Evolutionary conservation across 2,329 filamentous ascomycete genomes (phyloP).

Genomic region (Scopulariopsis brevicaulis): DNA sequence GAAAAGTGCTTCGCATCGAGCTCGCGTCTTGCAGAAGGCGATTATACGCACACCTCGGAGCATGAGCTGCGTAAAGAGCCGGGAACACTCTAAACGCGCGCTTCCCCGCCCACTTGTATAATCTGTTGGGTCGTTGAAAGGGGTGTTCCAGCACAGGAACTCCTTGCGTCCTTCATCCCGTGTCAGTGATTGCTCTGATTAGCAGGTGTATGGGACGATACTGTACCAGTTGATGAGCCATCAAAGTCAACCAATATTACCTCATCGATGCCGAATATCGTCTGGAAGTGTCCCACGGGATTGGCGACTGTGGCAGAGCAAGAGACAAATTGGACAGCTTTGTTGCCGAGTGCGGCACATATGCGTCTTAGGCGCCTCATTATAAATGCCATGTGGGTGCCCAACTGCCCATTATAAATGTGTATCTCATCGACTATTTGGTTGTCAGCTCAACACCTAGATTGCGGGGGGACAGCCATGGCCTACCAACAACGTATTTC

Average conservation of each 20-base stretch:
- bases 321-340: slow-evolving; percentile 77
- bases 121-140: slow-evolving; percentile 80
- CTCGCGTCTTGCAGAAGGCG: slow-evolving; percentile 80
- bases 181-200: neutral
- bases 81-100: slow-evolving; percentile 74
- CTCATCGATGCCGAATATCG: slow-evolving; percentile 80
- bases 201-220: neutral
- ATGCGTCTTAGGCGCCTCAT: slow-evolving; percentile 83
- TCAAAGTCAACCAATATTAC: slow-evolving; percentile 81
- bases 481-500: slow-evolving; percentile 67
- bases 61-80: slow-evolving; percentile 82
- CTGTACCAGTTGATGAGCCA: slow-evolving; percentile 63
- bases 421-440: slow-evolving; percentile 70
- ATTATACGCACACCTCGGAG: slow-evolving; percentile 84
- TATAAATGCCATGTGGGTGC: slow-evolving; percentile 86
- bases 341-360: slow-evolving; percentile 83
- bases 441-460: neutral
- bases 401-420: slow-evolving; percentile 92
- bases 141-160: slow-evolving; percentile 96
- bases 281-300: slow-evolving; percentile 80
- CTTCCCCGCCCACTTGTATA: slow-evolving; percentile 78
- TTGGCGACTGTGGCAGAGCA: slow-evolving; percentile 96
- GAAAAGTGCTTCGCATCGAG: slow-evolving; percentile 78
- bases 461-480: neutral
- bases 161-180: slow-evolving; percentile 60